These are phyloP conservation scores for Flaveria floridana DNA, from an alignment of 140 eudicot genomes.

Conservation along the genomic window DNA sequence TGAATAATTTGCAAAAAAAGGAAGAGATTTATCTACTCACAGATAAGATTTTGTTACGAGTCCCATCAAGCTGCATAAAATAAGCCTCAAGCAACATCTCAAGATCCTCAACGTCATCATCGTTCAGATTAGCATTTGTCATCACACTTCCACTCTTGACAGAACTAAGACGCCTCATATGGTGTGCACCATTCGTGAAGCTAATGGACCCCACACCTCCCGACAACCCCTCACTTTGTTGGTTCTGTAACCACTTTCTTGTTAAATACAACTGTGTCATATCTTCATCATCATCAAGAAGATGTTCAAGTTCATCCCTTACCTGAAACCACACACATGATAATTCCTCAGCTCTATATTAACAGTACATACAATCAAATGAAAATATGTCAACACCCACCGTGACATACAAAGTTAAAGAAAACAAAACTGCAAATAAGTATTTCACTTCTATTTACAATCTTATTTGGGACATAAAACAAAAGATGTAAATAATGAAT, in stretches of 20 bases:
- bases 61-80: conserved; percentile 97
- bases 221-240: conserved; percentile 60
- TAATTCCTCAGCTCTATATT: background rate
- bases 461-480: background rate
- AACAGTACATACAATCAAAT: conserved; percentile 9
- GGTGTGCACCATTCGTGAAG: conserved; percentile 45
- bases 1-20: background rate
- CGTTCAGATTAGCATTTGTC: conserved; percentile 57
- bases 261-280: conserved; percentile 88
- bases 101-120: conserved; percentile 81
- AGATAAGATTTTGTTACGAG: conserved; percentile 84
- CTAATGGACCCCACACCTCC: conserved; percentile 54
- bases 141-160: conserved; percentile 68
- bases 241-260: conserved; percentile 79
- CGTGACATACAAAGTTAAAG: background rate
- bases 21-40: conserved; percentile 46
- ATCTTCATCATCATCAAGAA: conserved; percentile 94
- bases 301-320: conserved; percentile 97
- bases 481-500: background rate
- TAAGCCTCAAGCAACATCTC: conserved; percentile 97
- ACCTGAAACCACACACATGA: conserved; percentile 51
- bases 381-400: background rate
- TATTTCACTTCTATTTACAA: conserved; percentile 1
- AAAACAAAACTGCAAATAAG: background rate
- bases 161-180: conserved; percentile 63